Base-by-base conservation (phyloP, 148 eudicot species). In the Heliamphora exappendiculata region DNA sequence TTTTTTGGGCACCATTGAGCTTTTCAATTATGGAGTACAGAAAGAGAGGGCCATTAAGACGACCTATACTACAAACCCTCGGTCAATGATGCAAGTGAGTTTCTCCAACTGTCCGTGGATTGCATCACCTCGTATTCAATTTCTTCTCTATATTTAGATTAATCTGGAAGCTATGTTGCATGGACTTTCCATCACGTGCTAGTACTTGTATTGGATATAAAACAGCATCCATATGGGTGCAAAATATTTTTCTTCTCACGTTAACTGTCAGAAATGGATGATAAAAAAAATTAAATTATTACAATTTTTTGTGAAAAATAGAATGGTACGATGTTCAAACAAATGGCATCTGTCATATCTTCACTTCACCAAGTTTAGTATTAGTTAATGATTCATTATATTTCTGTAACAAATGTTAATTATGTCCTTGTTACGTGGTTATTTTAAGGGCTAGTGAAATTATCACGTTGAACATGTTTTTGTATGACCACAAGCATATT, bases 61-160 rank as follows among this genome's bases (percentile, higher is more conserved):
- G 13, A 88, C 99, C 42, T 96, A 91, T 77, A 88, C 94, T 29
- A 85, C 94, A 81, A 96, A 96, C 76, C 76, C 81, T 34, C 88
- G 86, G 78, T 91, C 99, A 20, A 96, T 96, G 99, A 96, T 96
- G 99, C 99, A 93, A 87, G 99, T 91, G 86, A 84, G 87, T 54
- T 79, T 60, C 41, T 58, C 28, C n/a, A 53, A 16, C 59, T 33
- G 7, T 57, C 37, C 58, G 28, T 76, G 57, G 36, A 37, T n/a
- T 65, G 1, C 70, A 50, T 75, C 55, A 47, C 22, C 26, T 34
- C 55, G 0, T 65, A 26, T 41, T 39, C 34, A 22, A 36, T 70
- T 45, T 41, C 24, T 45, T 47, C 12, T 64, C 3, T 19, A 36
- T 37, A 17, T 64, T 78, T 2, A 47, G 57, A n/a, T 14, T 28